A percentile compares a stretch with the other conserved stretches of the same genome.
Conservation (phyloP, 2,329 filamentous ascomycete genomes). For the Diaporthe australafricana region DNA sequence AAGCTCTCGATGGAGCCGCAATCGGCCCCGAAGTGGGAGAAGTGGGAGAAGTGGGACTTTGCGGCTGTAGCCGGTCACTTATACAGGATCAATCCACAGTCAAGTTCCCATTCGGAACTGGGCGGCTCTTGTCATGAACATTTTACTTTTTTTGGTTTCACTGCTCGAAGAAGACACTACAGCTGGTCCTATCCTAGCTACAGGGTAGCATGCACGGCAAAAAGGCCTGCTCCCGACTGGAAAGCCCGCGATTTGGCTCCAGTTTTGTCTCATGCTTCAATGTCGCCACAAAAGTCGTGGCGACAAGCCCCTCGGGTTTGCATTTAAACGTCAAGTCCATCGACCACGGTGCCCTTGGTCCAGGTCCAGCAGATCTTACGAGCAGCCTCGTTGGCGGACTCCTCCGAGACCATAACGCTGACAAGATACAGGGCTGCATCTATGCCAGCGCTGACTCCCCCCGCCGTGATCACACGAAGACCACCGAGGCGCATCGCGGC, state of each 20-base stretch:
- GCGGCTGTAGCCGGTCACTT: slow-evolving; percentile 28
- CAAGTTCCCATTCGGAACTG: slow-evolving; percentile 2
- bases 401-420: slow-evolving; percentile 83
- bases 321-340: slow-evolving; percentile 82
- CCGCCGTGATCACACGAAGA: slow-evolving; percentile 81
- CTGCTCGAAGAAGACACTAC: slow-evolving; percentile 27
- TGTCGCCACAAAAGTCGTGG: neutral
- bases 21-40: slow-evolving; percentile 23
- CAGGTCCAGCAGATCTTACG: slow-evolving; percentile 84
- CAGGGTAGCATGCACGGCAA: slow-evolving; percentile 10
- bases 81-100: slow-evolving; percentile 24
- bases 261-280: neutral
- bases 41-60: slow-evolving; percentile 24
- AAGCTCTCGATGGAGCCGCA: slow-evolving; percentile 15
- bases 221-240: neutral
- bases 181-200: slow-evolving; percentile 28
- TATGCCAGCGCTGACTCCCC: slow-evolving; percentile 82
- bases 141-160: slow-evolving; percentile 30
- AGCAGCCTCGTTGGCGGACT: slow-evolving; percentile 80
- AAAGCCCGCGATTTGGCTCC: neutral
- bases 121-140: slow-evolving; percentile 5
- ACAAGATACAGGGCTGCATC: slow-evolving; percentile 89
- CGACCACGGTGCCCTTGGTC: slow-evolving; percentile 86
- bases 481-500: slow-evolving; percentile 79
- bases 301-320: slow-evolving; percentile 12